Conservation (phyloP, 176 grass and related monocot species). For the Chrysopogon serrulatus region DNA sequence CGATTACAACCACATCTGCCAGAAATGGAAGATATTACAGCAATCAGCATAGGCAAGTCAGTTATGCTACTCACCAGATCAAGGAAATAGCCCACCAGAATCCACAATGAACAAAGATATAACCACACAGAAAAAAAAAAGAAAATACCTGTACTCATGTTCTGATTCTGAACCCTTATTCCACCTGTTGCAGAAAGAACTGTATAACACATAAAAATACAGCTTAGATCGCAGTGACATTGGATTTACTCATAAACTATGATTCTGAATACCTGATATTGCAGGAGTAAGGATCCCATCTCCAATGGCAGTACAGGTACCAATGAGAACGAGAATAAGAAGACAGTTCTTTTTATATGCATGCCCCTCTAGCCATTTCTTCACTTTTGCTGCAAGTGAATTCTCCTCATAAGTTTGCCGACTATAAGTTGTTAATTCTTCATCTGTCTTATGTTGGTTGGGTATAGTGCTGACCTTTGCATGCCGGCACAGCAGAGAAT, state of each 20-base stretch:
- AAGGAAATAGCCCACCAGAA: not conserved
- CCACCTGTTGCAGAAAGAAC: slow-evolving; percentile 89
- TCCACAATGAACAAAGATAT: slow-evolving; percentile 11
- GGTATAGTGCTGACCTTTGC: slow-evolving; percentile 80
- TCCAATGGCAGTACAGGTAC: slow-evolving; percentile 82
- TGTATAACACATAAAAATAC: slow-evolving; percentile 31
- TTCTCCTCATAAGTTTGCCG: slow-evolving; percentile 77
- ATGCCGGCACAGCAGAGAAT: slow-evolving; percentile 82
- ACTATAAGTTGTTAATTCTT: slow-evolving; percentile 84
- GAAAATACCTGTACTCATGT: slow-evolving; percentile 77
- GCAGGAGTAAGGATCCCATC: slow-evolving; percentile 84
- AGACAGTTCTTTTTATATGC: slow-evolving; percentile 64
- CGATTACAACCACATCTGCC: slow-evolving; percentile 67
- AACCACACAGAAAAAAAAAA: not conserved
- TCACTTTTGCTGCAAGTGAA: slow-evolving; percentile 65
- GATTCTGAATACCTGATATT: slow-evolving; percentile 63
- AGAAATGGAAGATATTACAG: slow-evolving; percentile 27
- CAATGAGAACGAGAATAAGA: slow-evolving; percentile 76
- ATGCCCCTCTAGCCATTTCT: slow-evolving; percentile 66
- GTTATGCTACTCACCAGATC: slow-evolving; percentile 6
- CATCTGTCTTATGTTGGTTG: slow-evolving; percentile 88
- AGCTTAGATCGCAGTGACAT: slow-evolving; percentile 22
- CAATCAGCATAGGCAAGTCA: not conserved
- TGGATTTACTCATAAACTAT: not conserved
- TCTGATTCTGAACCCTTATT: slow-evolving; percentile 73